Evolutionary conservation across 1,284 basidiomycete genomes (phyloP), one percentile per base, ranked within the genome.

Genomic region (Papiliotrema flavescens): DNA sequence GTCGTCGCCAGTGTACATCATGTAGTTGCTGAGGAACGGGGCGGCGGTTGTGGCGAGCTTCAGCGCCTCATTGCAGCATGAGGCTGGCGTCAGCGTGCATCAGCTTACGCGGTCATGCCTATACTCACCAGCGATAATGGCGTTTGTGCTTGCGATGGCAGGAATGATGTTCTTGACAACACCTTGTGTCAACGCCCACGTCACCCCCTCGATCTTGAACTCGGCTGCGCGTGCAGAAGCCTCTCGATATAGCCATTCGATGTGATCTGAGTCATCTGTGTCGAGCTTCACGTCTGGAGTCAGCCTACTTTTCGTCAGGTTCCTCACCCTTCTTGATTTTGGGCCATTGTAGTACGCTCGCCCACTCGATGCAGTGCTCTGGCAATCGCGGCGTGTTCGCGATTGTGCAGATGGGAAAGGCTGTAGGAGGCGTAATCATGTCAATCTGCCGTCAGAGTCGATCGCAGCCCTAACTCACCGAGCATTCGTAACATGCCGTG

Each of bases 161-260:
- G 95, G 95, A 62, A 99, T 98, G 75, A 99, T 98, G 73, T 98
- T 97, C 81, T 99, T 99, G 49, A 98, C 94, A 34, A 99, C 96
- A 45, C 96, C 96, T 75, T 98, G 96, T 0, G 96, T 98, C 42
- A 97, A 80, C 4, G 89, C 87, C 91, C 95, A 99, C 3, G 94
- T 98, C 24, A 99, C 93, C 36, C 96, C 96, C 67, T 94, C 89
- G 55, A 99, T 98, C 57, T 91, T 90, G 81, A 95, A 97, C 66
- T 92, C 86, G 56, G 86, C 83, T 0, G 96, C 96, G 45, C 96
- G 86, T 24, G 81, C 80, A 23, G 83, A 80, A 4, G 96, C 95
- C 28, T 85, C 77, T 47, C 83, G 83, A 74, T 89, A 96, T 24
- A 98, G 77, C 96, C 96, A 99, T 49, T 85, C 82, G 59, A 99